Conservation (phyloP, 305 asterid species). For the Solanum chacoense region DNA sequence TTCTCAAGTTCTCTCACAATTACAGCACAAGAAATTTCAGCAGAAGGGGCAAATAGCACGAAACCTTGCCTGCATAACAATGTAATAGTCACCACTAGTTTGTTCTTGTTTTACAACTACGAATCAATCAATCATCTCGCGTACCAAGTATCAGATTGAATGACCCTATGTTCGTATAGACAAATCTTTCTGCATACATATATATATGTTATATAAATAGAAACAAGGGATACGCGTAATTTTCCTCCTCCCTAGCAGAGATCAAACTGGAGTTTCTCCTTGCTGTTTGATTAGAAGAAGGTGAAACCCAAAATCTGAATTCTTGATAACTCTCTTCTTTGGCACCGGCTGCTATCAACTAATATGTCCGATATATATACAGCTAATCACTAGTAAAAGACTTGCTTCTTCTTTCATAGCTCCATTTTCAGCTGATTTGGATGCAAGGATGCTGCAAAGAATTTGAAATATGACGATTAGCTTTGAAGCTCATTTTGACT, state of each 20-base stretch:
- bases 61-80: not conserved
- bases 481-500: not conserved
- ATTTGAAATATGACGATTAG: not conserved
- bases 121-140: not conserved
- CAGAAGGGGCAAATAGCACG: not conserved
- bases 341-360: not conserved
- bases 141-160: not conserved
- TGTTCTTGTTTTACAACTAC: not conserved
- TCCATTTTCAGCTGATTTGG: slow-evolving; percentile 3
- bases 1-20: not conserved
- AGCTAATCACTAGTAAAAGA: not conserved
- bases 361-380: slow-evolving; percentile 25
- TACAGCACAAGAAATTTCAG: not conserved
- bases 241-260: not conserved
- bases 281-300: not conserved
- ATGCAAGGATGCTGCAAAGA: not conserved
- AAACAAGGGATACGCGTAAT: not conserved
- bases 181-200: not conserved
- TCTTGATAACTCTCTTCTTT: not conserved
- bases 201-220: not conserved
- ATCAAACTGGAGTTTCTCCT: not conserved
- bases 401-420: not conserved
- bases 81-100: not conserved
- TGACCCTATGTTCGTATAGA: not conserved
- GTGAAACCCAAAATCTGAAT: not conserved